These are phyloP conservation scores for Posidonia australis DNA, from an alignment of 106 monocot genomes.

Conservation along the genomic window DNA sequence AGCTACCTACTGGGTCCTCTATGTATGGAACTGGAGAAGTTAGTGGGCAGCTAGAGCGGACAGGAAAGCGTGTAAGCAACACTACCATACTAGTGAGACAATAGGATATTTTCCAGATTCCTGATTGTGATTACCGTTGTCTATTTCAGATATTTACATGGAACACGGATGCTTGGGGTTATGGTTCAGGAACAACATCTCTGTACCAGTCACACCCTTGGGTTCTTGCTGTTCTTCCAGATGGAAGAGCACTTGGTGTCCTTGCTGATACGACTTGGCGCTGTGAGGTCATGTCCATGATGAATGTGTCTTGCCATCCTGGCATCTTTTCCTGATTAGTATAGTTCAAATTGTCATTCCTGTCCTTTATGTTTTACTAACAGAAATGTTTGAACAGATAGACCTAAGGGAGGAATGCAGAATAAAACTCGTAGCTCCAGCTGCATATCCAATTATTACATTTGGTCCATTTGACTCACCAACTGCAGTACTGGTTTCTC, in stretches of 20 bases:
- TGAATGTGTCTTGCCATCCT: background rate
- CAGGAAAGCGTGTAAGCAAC: slow-evolving; percentile 66
- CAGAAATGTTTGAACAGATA: slow-evolving; percentile 12
- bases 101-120: background rate
- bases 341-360: background rate
- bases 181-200: slow-evolving; percentile 76
- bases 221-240: slow-evolving; percentile 75
- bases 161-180: slow-evolving; percentile 99
- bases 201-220: slow-evolving; percentile 99
- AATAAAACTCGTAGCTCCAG: slow-evolving; percentile 12
- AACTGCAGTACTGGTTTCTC: slow-evolving; percentile 15
- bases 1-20: slow-evolving; percentile 75
- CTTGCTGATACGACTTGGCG: slow-evolving; percentile 94
- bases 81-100: background rate
- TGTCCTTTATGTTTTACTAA: background rate
- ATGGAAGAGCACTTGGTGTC: slow-evolving; percentile 78
- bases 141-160: slow-evolving; percentile 73
- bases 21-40: slow-evolving; percentile 99
- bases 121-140: slow-evolving; percentile 1
- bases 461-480: slow-evolving; percentile 31
- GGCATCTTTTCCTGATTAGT: background rate
- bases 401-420: slow-evolving; percentile 20
- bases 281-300: slow-evolving; percentile 51
- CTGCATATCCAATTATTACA: slow-evolving; percentile 21
- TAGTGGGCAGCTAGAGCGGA: slow-evolving; percentile 82